Base-by-base conservation (phyloP, 169 alveolate genomes). In the Babesia ovata region DNA sequence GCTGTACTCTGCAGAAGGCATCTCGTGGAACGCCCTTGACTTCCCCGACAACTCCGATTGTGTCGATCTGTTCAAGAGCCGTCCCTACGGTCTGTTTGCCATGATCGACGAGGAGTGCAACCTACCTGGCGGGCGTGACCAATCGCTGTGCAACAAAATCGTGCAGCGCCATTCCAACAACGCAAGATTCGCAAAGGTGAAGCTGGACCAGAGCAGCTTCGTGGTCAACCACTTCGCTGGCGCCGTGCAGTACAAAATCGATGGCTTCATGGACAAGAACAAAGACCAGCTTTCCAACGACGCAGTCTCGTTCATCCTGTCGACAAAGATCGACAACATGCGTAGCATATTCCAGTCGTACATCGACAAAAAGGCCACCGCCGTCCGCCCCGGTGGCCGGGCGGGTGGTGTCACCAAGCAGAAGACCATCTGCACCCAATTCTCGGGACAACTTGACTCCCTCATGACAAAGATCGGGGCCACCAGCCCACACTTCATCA, bases 141-240 rank as follows among this genome's bases (percentile, higher is more conserved):
- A 88, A 58, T 72, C 93, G 39, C 91, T 92, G 73, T 84, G 93
- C 71, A 88, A 84, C 73, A 95, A 94, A 62, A 62, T 95, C 26
- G 75, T 73, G 3, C 86, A 86, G 28, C 93, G 92, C 26, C 93
- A 93, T 69, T 26, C 88, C 19, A 48, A 52, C 49, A 49, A 88
- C 58, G 70, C 70, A n/a, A 79, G 95, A 29, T 94, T 95, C 69
- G 92, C 67, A 39, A 85, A 86, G 57, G 91, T 93, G 28, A 89
- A 87, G 73, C 93, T 93, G 22, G 91, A 92, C 42, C 95, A 90
- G 66, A 70, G 70, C 70, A 72, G 93, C 77, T 95, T 95, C 53
- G 85, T 93, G 36, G 93, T 98, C n/a, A 82, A 92, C 36, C 99
- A 98, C 86, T 97, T 95, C 76, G 99, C 99, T 6, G 99, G 99